Base-by-base conservation (phyloP, 2,329 filamentous ascomycete genomes). In the Fonsecaea erecta region DNA sequence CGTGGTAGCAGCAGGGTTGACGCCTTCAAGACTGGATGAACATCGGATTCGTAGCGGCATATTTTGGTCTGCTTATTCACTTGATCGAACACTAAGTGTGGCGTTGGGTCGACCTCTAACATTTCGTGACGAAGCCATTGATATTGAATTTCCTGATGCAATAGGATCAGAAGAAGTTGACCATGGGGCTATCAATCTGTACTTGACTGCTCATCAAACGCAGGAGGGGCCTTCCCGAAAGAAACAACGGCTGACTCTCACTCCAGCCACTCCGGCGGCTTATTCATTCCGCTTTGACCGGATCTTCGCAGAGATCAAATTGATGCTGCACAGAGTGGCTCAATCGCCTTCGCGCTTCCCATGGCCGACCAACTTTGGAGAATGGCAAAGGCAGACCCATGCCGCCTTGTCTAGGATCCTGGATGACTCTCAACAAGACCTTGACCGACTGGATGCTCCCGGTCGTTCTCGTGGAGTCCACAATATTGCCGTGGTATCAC, bases 281-380 rank as follows among this genome's bases (percentile, higher is more conserved):
- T 54, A 54, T 28, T 54, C 52, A 8, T 54, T 54, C 18, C 18
- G 52, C 18, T 54, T 54, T n/a, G 52, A 54, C 32, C 52, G 52
- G 4, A 54, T 54, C n/a, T 24, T 54, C n/a, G 52, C 24, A 7
- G 52, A 54, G 52, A 54, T 54, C 52, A 54, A 54, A 32, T 28
- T 54, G 24, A 54, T 54, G 52, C 52, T 54, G 18, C 32, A 54
- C 21, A 54, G 52, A 32, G 52, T 54, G 21, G 52, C 52, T 6
- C 52, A 54, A 32, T 54, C 52, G 2, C 52, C 52, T 24, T 54
- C 52, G 24, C 52, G 52, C 9, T 54, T 54, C n/a, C 52, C 52
- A 24, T 54, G 52, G 52, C 52, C 52, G 9, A 9, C 52, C 21
- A 28, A 54, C 28, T 54, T 54, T 54, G 21, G 21, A 54, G 28